phyloP scores from a whole-genome alignment of 306 rosid genomes.

The Acmispon strigosus region DNA sequence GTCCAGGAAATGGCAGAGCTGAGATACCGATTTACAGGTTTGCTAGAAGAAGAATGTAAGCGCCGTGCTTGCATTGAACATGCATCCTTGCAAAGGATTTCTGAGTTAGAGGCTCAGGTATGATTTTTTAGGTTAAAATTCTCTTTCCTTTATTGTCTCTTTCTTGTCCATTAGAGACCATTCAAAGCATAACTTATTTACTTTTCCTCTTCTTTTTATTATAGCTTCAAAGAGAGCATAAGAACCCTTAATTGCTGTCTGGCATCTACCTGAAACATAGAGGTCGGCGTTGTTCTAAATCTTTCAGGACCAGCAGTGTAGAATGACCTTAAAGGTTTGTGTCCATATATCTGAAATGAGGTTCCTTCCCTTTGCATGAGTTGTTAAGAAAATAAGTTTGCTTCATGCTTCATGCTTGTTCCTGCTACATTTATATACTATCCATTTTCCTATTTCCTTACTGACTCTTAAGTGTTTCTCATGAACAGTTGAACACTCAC shows the following conservation, averaged over 20 bases:
- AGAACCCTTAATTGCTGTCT: slow-evolving; percentile 22
- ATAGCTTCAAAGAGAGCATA: slow-evolving; percentile 53
- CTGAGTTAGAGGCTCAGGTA: slow-evolving; percentile 88
- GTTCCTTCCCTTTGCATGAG: neutral
- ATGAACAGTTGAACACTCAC: neutral
- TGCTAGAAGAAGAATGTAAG: slow-evolving; percentile 86
- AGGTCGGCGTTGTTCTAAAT: slow-evolving; percentile 16
- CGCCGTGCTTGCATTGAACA: slow-evolving; percentile 90
- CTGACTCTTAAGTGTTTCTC: slow-evolving; percentile 1
- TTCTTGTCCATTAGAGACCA: neutral
- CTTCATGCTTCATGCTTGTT: neutral
- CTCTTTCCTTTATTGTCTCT: neutral
- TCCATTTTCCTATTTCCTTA: neutral
- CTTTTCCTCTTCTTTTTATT: neutral
- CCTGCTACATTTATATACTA: neutral
- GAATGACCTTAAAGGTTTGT: slow-evolving; percentile 34
- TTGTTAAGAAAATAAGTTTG: neutral
- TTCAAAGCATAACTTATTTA: neutral
- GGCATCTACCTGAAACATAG: slow-evolving; percentile 30
- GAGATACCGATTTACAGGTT: slow-evolving; percentile 68
- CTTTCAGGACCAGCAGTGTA: neutral
- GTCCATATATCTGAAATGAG: neutral
- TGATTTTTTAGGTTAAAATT: slow-evolving; percentile 15
- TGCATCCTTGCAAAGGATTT: slow-evolving; percentile 81
- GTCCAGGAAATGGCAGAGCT: slow-evolving; percentile 99